Base-by-base conservation (phyloP, 1,284 basidiomycete species). In the Sutorius eximius region DNA sequence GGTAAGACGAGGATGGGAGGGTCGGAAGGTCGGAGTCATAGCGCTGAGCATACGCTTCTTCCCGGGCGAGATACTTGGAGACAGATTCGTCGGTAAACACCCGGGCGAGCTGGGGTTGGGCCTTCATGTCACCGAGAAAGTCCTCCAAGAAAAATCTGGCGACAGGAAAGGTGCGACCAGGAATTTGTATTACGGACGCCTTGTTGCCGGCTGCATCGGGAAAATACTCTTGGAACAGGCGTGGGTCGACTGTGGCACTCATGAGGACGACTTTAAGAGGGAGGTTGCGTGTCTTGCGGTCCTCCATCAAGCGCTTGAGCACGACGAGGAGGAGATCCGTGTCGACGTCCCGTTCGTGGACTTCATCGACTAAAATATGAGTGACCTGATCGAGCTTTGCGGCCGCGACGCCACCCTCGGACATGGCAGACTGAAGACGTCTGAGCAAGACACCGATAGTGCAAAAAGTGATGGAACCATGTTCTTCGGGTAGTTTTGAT, bases 271-370 rank as follows among this genome's bases (percentile, higher is more conserved):
- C 80, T 72, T 94, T 96, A 72, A 98, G 76, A 11, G 93, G 90
- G 48, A 85, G 82, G 32, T 83, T 82, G 60, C 86, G 83, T 5
- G 82, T 77, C 65, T 83, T 87, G 60, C 95, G 83, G 60, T 95
- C 89, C 7, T 82, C 83, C 61, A 97, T 72, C 20, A 97, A 73
- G 22, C 91, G 86, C 74, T 96, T 95, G 60, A 98, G 80, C 13
- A 96, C 93, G 54, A 96, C 93, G 10, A 99, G 82, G 45, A 96
- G 74, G 45, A 98, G 75, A 71, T 98, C 96, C 0, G 93, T 97
- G 69, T 98, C 95, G 54, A 98, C 86, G 66, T 97, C 95, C 32
- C 95, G 87, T 73, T 98, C 95, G 71, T 99, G 95, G 3, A 96
- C 95, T 73, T 99, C 95, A 71, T 99, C 95, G 41, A 98, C 91